Evolutionary conservation across 495 filamentous ascomycete genomes (phyloP), one percentile per base, ranked within the genome.

Genomic region (Annulohypoxylon bovei): DNA sequence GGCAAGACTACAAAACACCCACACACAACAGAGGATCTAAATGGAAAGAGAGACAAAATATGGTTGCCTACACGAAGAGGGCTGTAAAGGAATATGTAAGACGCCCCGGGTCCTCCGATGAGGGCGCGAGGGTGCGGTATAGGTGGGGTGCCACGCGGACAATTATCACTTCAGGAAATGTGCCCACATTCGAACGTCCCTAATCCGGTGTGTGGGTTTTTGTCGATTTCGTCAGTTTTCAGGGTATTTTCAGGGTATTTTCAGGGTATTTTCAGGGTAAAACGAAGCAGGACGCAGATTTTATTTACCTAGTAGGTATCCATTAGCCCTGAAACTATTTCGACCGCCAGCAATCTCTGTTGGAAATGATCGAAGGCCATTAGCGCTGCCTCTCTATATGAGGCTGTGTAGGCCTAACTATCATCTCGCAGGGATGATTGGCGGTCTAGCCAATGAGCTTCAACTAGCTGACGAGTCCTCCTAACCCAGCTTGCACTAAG

Each of bases 381-480:
- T 14, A 54, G 44, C 63, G 53, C 42, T 60, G 37, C 16, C 53
- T 46, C n/a, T 22, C 18, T 27, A 16, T 46, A 49, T 44, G 59
- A 72, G 68, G 75, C 67, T 71, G 62, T 74, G 72, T 63, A 65
- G 63, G 46, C 39, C 42, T 39, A 52, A 35, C 23, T 44, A 54
- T 18, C 22, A 42, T 23, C 44, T 12, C 54, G 62, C 58, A 64
- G 59, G 67, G 71, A 53, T 68, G 14, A n/a, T 44, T 33, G 27
- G 44, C 9, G 1, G 14, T 25, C 53, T 28, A 14, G 53, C 76
- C 77, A 79, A 79, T 79, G 46, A 75, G 63, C 56, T 57, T 40
- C 60, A 54, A 71, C 47, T 68, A 76, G 77, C 77, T 79, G 77
- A 79, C 77, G 77, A 79, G 75, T 76, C 77, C 70, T 61, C 54